phyloP scores from a whole-genome alignment of 805 yeast species.

The Saturnispora ahearnii region DNA sequence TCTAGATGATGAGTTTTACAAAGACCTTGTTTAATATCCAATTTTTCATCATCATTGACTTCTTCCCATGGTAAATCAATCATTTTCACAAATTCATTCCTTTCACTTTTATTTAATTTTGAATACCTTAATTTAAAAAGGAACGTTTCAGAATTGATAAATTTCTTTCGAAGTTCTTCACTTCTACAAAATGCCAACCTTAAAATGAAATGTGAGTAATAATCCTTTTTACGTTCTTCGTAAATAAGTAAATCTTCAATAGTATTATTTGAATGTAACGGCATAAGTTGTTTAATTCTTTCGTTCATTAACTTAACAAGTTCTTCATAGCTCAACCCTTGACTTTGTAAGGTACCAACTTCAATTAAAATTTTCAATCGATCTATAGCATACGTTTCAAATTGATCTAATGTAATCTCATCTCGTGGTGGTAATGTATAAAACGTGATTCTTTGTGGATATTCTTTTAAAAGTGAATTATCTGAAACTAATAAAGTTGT shows the following conservation, averaged over 20 bases:
- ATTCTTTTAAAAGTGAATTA: slow-evolving; percentile 17
- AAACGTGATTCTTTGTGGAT: slow-evolving; percentile 59
- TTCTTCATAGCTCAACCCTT: slow-evolving; percentile 58
- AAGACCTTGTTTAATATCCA: slow-evolving; percentile 37
- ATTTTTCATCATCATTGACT: slow-evolving; percentile 55
- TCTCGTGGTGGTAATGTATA: slow-evolving; percentile 70
- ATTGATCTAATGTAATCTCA: slow-evolving; percentile 86
- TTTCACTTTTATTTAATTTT: slow-evolving; percentile 55
- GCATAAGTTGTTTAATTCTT: slow-evolving; percentile 52
- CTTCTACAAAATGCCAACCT: slow-evolving; percentile 84
- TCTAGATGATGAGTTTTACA: slow-evolving; percentile 44
- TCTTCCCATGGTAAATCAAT: slow-evolving; percentile 66
- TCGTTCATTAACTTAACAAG: slow-evolving; percentile 60
- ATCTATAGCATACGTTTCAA: slow-evolving; percentile 94
- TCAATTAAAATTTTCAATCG: slow-evolving; percentile 75
- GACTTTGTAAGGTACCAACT: slow-evolving; percentile 63
- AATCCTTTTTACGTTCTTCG: slow-evolving; percentile 76
- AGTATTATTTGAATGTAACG: slow-evolving; percentile 42
- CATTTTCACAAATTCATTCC: slow-evolving; percentile 55
- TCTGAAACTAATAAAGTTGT: neutral
- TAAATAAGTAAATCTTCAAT: slow-evolving; percentile 31
- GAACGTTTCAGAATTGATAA: slow-evolving; percentile 64
- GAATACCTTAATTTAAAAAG: slow-evolving; percentile 69
- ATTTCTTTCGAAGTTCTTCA: slow-evolving; percentile 73
- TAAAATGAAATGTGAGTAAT: slow-evolving; percentile 82